Percentiles rank a stretch among this genome's conserved stretches.
phyloP scores from a whole-genome alignment of 2,329 filamentous ascomycete species.

The Rachicladosporium sp. region DNA sequence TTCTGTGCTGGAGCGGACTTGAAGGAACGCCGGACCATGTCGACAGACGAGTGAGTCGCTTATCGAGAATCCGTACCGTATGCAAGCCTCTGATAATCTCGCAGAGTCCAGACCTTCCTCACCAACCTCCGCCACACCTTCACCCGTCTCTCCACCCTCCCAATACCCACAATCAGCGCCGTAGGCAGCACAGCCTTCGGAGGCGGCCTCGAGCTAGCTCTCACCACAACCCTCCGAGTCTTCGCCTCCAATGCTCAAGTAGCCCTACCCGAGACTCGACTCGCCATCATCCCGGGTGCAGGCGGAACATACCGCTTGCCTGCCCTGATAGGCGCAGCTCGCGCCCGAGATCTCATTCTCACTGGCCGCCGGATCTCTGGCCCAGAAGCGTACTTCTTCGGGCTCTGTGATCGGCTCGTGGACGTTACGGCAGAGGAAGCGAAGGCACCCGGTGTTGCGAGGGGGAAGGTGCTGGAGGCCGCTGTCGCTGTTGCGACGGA shows the following conservation, averaged over 20 bases:
- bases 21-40: conserved; percentile 73
- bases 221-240: conserved; percentile 80
- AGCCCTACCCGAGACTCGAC: conserved; percentile 77
- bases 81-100: too few species aligned
- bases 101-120: conserved; percentile 75
- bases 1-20: conserved; percentile 94
- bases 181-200: conserved; percentile 79
- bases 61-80: too few species aligned
- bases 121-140: conserved; percentile 64
- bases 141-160: conserved; percentile 57
- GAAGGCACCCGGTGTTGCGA: conserved; percentile 41
- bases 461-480: conserved; percentile 58
- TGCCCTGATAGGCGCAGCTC: conserved; percentile 61
- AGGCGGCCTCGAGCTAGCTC: conserved; percentile 83
- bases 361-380: conserved; percentile 78
- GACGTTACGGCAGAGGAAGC: conserved; percentile 54
- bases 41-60: conserved; percentile 61
- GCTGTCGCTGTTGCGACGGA: conserved; percentile 67
- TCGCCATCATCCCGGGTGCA: conserved; percentile 89
- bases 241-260: conserved; percentile 67
- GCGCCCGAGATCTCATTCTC: conserved; percentile 81
- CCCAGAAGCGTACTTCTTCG: conserved; percentile 80
- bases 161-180: conserved; percentile 80
- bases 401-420: conserved; percentile 79
- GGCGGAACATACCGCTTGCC: conserved; percentile 86